phyloP scores from a whole-genome alignment of 2,329 filamentous ascomycete species.

The Helicocarpus griseus region DNA sequence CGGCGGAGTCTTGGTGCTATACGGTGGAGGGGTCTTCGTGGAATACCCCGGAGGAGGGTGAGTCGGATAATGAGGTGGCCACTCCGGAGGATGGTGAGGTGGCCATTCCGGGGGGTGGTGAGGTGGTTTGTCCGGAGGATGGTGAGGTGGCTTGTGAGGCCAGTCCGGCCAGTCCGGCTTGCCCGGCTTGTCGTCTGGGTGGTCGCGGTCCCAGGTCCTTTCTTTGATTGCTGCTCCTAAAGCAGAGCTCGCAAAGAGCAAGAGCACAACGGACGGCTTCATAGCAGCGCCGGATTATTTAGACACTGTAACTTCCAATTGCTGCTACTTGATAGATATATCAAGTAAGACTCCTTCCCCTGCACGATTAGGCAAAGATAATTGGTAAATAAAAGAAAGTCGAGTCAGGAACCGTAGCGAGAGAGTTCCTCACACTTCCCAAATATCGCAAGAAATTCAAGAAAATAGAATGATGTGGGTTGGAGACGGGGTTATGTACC shows the following conservation, averaged over 20 bases:
- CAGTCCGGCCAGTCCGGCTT: too few species aligned
- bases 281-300: slow-evolving; percentile 14
- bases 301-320: too few species aligned
- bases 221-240: slow-evolving; percentile 13
- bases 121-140: too few species aligned
- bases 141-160: too few species aligned
- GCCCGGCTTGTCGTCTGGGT: background rate
- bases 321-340: too few species aligned
- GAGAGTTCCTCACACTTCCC: slow-evolving; percentile 27
- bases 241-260: slow-evolving; percentile 18
- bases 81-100: too few species aligned
- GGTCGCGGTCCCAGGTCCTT: slow-evolving; percentile 8
- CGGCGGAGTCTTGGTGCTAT: too few species aligned
- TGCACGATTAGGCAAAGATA: slow-evolving; percentile 1
- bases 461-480: background rate
- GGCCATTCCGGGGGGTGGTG: too few species aligned
- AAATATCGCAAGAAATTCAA: background rate
- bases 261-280: slow-evolving; percentile 15
- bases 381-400: slow-evolving; percentile 20
- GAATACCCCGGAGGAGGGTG: too few species aligned
- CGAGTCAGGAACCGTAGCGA: slow-evolving; percentile 37
- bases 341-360: background rate
- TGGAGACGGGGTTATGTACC: background rate
- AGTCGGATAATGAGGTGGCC: too few species aligned
- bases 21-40: too few species aligned